Conservation (phyloP, 2,329 filamentous ascomycete species). For the Arthrobotrys sinensis region DNA sequence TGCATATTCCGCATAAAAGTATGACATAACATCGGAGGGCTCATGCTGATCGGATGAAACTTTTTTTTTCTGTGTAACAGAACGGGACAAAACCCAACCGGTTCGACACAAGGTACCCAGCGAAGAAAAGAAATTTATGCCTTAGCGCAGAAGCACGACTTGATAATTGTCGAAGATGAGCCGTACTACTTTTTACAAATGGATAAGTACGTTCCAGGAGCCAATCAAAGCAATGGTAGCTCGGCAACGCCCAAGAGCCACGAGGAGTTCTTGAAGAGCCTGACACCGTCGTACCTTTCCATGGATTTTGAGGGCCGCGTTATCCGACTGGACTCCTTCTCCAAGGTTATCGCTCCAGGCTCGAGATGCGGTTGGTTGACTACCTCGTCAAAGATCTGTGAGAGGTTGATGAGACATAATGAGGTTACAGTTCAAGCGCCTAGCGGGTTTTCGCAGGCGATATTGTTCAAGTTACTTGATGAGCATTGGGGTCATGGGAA, state of each 20-base stretch:
- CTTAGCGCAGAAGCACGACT: slow-evolving; percentile 85
- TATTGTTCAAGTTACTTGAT: slow-evolving; percentile 90
- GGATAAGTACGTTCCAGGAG: slow-evolving; percentile 70
- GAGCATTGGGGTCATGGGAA: slow-evolving; percentile 94
- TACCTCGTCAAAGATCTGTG: slow-evolving; percentile 84
- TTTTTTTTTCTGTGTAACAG: slow-evolving; percentile 35
- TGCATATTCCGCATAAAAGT: background rate
- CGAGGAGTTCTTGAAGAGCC: slow-evolving; percentile 79
- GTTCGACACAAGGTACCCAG: slow-evolving; percentile 80
- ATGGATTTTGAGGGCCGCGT: slow-evolving; percentile 90
- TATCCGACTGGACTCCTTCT: slow-evolving; percentile 91
- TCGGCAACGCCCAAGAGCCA: slow-evolving; percentile 72
- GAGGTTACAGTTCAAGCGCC: slow-evolving; percentile 90
- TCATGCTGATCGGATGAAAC: slow-evolving; percentile 37
- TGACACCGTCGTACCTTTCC: slow-evolving; percentile 83
- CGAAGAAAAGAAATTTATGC: slow-evolving; percentile 81
- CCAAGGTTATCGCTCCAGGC: slow-evolving; percentile 89
- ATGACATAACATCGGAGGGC: background rate
- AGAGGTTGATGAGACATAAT: slow-evolving; percentile 84
- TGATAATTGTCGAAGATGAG: slow-evolving; percentile 92
- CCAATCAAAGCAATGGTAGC: slow-evolving; percentile 30
- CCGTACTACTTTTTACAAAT: slow-evolving; percentile 96
- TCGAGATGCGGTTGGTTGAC: slow-evolving; percentile 90
- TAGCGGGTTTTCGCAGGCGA: slow-evolving; percentile 84
- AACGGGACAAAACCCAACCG: slow-evolving; percentile 93